These are phyloP conservation scores for Claviceps digitariae DNA, from an alignment of 2,329 filamentous ascomycete genomes.

Conservation along the genomic window DNA sequence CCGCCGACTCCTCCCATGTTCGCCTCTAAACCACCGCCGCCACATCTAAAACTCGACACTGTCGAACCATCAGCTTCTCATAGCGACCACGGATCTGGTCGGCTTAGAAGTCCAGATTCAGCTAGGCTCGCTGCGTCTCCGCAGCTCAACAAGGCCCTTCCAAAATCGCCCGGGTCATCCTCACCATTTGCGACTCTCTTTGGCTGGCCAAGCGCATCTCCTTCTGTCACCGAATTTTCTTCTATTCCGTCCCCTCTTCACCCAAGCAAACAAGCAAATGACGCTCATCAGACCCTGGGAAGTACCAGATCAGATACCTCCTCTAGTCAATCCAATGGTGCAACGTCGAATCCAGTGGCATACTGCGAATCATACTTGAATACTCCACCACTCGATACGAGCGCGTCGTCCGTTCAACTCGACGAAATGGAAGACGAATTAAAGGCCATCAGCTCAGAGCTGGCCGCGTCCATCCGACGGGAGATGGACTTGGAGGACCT, in stretches of 20 bases:
- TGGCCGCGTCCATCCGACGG: constrained; percentile 81
- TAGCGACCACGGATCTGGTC: constrained; percentile 14
- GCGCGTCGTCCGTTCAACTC: constrained; percentile 39
- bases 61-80: constrained; percentile 20
- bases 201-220: constrained; percentile 35
- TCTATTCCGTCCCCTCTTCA: constrained; percentile 41
- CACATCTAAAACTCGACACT: constrained; percentile 36
- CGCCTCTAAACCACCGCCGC: constrained; percentile 35
- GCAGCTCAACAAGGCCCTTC: constrained; percentile 39
- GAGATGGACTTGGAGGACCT: constrained; percentile 96
- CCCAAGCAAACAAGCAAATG: constrained; percentile 25
- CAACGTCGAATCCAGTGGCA: constrained; percentile 28
- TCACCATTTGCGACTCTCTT: constrained; percentile 39
- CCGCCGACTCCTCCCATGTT: constrained; percentile 33
- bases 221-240: constrained; percentile 36
- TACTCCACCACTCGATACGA: constrained; percentile 29
- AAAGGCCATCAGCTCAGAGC: constrained; percentile 80
- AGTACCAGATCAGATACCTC: constrained; percentile 2
- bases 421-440: constrained; percentile 91
- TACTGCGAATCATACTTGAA: constrained; percentile 39
- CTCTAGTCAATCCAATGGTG: constrained; percentile 24
- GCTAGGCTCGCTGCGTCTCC: constrained; percentile 16
- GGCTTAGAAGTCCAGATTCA: constrained; percentile 16
- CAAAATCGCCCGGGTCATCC: constrained; percentile 37
- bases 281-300: constrained; percentile 12